Evolutionary conservation across 75 land plant genomes (phyloP).

Genomic region (Sequoiadendron giganteum): DNA sequence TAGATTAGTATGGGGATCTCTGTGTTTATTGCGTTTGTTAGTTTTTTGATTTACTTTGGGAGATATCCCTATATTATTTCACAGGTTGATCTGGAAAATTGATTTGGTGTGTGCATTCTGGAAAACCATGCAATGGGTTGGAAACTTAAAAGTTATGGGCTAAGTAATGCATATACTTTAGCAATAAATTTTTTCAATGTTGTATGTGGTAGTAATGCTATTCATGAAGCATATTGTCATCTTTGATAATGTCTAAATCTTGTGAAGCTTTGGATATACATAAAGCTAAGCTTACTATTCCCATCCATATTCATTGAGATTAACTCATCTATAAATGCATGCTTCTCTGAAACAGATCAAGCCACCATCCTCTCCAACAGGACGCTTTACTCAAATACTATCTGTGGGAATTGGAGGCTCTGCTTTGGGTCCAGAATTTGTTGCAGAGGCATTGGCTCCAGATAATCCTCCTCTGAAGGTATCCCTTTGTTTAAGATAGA

Average conservation of each 20-base stretch:
- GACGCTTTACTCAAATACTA: constrained; percentile 82
- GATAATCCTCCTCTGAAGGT: constrained; percentile 98
- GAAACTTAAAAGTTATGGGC: background rate
- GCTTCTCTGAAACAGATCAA: constrained; percentile 56
- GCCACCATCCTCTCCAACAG: constrained; percentile 78
- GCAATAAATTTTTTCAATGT: background rate
- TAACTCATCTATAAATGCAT: background rate
- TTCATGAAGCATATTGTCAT: constrained; percentile 4
- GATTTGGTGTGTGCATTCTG: background rate
- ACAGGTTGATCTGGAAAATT: background rate
- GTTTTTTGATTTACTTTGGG: background rate
- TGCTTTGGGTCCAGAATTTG: constrained; percentile 96
- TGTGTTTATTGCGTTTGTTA: background rate
- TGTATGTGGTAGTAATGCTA: background rate
- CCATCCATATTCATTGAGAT: background rate
- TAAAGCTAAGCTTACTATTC: background rate
- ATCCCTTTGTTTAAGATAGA: background rate
- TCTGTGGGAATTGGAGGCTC: constrained; percentile 98
- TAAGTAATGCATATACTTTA: background rate
- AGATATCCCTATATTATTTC: background rate
- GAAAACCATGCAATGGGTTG: background rate
- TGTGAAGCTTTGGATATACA: background rate
- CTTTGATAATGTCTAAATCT: background rate
- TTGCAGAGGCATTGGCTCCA: constrained; percentile 96
- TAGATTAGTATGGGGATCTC: background rate